Conservation (phyloP, 768 basidiomycete species). For the Terana coerulea region DNA sequence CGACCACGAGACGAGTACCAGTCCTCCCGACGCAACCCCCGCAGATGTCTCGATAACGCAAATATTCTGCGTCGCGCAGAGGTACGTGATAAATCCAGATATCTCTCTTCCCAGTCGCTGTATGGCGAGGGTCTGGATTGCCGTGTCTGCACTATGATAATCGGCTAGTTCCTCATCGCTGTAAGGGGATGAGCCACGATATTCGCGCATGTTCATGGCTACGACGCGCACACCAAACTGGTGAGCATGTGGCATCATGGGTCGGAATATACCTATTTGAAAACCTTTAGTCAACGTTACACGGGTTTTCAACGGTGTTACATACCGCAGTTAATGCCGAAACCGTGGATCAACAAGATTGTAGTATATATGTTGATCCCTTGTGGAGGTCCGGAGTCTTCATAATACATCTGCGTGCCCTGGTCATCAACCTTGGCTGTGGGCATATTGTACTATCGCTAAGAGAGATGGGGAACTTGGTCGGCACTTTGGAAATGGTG, state of each 20-base stretch:
- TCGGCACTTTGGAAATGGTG: too few relatives aligned
- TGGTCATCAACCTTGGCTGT: conserved; percentile 10
- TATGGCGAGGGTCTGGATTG: conserved; percentile 25
- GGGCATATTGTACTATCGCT: too few relatives aligned
- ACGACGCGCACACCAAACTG: conserved; percentile 31
- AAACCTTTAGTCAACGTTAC: neutral
- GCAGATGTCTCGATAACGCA: conserved; percentile 9
- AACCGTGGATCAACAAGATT: conserved; percentile 15
- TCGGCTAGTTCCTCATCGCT: conserved; percentile 24
- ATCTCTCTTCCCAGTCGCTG: conserved; percentile 31
- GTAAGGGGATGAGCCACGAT: conserved; percentile 34
- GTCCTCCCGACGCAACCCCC: neutral
- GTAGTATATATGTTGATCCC: conserved; percentile 10
- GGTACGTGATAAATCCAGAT: conserved; percentile 28
- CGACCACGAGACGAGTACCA: neutral
- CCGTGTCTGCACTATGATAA: conserved; percentile 16
- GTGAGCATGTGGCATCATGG: conserved; percentile 23
- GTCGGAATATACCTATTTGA: conserved; percentile 29
- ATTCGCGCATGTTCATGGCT: conserved; percentile 34
- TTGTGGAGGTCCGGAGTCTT: conserved; percentile 16
- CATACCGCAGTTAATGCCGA: conserved; percentile 12
- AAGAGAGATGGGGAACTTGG: too few relatives aligned
- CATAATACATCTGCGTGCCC: conserved; percentile 13
- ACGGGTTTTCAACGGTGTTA: neutral
- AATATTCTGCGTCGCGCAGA: conserved; percentile 28